Evolutionary conservation across 2,329 filamentous ascomycete genomes (phyloP).

Genomic region (Fusarium mangiferae): DNA sequence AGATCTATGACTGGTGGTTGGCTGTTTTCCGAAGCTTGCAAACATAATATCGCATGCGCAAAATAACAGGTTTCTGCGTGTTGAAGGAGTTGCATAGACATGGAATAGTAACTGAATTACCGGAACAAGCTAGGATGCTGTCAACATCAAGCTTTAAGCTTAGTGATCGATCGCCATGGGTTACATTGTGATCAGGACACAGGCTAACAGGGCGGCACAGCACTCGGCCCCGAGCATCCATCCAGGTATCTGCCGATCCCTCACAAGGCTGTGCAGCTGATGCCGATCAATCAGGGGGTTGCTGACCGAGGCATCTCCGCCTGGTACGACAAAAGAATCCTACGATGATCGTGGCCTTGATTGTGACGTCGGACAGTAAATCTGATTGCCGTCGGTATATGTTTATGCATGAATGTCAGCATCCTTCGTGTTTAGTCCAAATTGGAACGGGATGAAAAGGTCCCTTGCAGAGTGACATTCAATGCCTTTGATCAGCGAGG

Average conservation of each 20-base stretch:
- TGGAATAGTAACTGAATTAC: neutral
- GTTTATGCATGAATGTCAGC: neutral
- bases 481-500: neutral
- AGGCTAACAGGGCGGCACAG: neutral
- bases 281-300: slow-evolving; percentile 4
- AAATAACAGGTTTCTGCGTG: neutral
- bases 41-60: neutral
- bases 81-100: neutral
- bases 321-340: neutral
- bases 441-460: neutral
- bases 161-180: neutral
- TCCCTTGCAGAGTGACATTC: neutral
- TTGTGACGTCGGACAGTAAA: neutral
- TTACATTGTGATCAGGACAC: neutral
- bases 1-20: neutral
- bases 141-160: neutral
- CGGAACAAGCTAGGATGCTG: neutral
- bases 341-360: neutral
- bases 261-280: slow-evolving; percentile 9
- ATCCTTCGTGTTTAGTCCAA: neutral
- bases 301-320: neutral
- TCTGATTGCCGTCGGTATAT: neutral
- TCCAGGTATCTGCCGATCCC: slow-evolving; percentile 1
- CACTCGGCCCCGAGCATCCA: neutral
- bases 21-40: neutral